Evolutionary conservation across 768 basidiomycete genomes (phyloP), one percentile per base, ranked within the genome.

Genomic region (Xerocomellus chrysenteron): DNA sequence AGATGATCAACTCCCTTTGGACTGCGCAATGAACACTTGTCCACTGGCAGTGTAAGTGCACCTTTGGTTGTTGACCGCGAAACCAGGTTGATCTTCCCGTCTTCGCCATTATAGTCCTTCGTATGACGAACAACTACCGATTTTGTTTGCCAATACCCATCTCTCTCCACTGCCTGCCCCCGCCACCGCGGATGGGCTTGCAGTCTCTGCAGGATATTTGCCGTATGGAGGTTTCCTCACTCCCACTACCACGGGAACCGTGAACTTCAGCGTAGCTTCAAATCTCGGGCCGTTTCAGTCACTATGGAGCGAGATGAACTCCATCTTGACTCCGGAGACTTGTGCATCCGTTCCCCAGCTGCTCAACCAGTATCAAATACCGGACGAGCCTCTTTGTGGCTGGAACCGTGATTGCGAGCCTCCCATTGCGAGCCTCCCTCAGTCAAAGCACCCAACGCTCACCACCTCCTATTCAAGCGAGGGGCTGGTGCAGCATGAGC

Each of bases 1-100:
- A 11, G 32, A 45, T 32, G 9, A 42, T 47, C 54, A 52, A 39
- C 8, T 13, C 12, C 6, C n/a, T 30, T 28, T 17, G 39, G 30
- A 8, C 7, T 17, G 33, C 36, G 5, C 17, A n/a, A 30, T 3
- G 17, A n/a, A 42, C 30, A 5, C 7, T 11, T 37, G 11, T 56
- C 7, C 39, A 28, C 26, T 28, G 26, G 2, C 26, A 10, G n/a
- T 12, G 65, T 65, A 17, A 0, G 65, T 52, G 10, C 11, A 32
- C 16, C 0, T 39, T 12, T 42, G 30, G 46, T n/a, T 36, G 8
- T 30, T 24, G 47, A 33, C 4, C 8, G 13, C 8, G 21, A 44
- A 33, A 35, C n/a, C 24, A 32, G 36, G 13, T 43, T 61, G 54
- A 67, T 17, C 7, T 30, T n/a, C 8, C 10, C n/a, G n/a, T 39